Evolutionary conservation across 345 rosid species (phyloP), one percentile per base, ranked within the genome.

Genomic region (Kernera saxatilis): DNA sequence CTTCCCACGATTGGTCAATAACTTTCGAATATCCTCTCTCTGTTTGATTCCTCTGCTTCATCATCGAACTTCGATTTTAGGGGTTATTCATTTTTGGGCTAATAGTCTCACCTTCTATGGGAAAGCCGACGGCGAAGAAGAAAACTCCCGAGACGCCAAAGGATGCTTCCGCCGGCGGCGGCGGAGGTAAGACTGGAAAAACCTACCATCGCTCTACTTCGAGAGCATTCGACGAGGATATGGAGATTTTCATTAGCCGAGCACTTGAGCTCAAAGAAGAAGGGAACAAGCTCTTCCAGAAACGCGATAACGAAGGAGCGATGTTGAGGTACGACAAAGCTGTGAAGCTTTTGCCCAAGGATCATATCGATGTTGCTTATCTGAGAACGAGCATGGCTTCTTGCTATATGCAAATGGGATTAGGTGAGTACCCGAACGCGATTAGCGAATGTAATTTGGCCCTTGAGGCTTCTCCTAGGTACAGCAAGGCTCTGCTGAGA

Each of bases 221-320:
- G 5, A 94, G 86, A 54, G 83, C 92, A 10, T 80, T 94, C 23
- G 99, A 94, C 72, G 97, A 92, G 53, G 98, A 94, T 82, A 94
- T 95, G 39, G 96, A 87, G 48, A 81, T 92, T 50, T 94, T 94
- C 82, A 92, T 92, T 29, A 83, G 71, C 83, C 82, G 91, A 90
- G 87, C 99, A 2, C 84, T 87, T 57, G 99, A 94, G 82, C 89
- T 92, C 56, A 94, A 94, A 75, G 99, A 94, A 69, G 99, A 94
- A 92, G 99, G 99, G 13, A 94, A 84, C 75, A 85, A 76, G 71
- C 85, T 94, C 9, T 84, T 78, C 57, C 97, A 88, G 73, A 92
- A 86, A 76, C 90, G 85, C 37, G 99, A 94, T 77, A 87, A 87
- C 56, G 99, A 94, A 85, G 99, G 99, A 8, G 99, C 99, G 53